phyloP scores from a whole-genome alignment of 371 early-diverging fungal genomes.

The Haplosporangium sp. region DNA sequence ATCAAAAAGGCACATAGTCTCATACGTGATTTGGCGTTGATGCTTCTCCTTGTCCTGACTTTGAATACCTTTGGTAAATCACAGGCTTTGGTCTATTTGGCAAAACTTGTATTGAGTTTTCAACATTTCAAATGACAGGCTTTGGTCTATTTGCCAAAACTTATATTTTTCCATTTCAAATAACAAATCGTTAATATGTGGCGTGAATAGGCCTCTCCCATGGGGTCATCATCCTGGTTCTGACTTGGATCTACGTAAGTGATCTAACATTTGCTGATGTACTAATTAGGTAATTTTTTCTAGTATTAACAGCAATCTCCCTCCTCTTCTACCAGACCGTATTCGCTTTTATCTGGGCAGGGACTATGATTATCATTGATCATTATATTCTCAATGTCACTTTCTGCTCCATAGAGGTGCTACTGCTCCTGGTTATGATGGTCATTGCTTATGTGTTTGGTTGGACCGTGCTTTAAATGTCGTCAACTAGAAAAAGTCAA shows the following conservation, averaged over 20 bases:
- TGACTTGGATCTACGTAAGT: constrained; percentile 44
- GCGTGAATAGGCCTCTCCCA: constrained; percentile 19
- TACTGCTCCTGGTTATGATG: constrained; percentile 37
- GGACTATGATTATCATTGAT: constrained; percentile 24
- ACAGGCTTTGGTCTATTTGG: not conserved
- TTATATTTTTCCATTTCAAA: no score
- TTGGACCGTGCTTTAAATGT: constrained; percentile 12
- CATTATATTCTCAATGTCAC: constrained; percentile 25
- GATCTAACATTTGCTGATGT: not conserved
- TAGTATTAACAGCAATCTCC: not conserved
- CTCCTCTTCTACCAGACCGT: constrained; percentile 10
- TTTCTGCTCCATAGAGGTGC: constrained; percentile 23
- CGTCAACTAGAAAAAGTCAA: not conserved
- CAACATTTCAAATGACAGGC: no score
- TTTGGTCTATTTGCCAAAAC: no score
- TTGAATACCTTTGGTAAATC: constrained; percentile 37
- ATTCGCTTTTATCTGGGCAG: constrained; percentile 27
- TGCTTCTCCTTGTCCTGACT: constrained; percentile 42
- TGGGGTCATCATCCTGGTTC: constrained; percentile 16
- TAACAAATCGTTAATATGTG: no score
- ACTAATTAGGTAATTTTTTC: not conserved
- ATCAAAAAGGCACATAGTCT: constrained; percentile 14
- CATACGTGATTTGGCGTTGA: constrained; percentile 45
- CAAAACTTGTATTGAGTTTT: not conserved
- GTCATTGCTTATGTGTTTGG: constrained; percentile 28